Conservation (phyloP, 768 basidiomycete genomes). For the Paxillus rubicundulus region DNA sequence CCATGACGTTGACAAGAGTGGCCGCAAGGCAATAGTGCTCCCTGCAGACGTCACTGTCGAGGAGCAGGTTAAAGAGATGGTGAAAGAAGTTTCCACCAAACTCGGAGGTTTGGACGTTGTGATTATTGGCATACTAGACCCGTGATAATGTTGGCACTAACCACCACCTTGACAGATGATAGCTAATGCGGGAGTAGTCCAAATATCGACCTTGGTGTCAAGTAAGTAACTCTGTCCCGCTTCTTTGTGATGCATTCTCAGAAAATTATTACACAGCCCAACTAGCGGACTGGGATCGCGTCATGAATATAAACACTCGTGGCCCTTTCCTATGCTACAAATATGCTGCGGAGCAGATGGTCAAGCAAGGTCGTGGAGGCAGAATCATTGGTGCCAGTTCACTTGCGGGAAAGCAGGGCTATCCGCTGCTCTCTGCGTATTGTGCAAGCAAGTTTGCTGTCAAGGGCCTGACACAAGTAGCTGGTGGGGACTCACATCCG, state of each 20-base stretch:
- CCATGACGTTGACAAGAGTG: conserved; percentile 28
- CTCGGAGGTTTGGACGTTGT: conserved; percentile 50
- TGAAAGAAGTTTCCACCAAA: conserved; percentile 27
- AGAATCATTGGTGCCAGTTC: conserved; percentile 35
- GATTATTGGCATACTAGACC: conserved; percentile 8
- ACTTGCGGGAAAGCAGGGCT: conserved; percentile 29
- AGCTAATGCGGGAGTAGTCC: conserved; percentile 22
- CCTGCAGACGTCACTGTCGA: conserved; percentile 43
- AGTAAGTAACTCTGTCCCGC: neutral
- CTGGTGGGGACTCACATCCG: conserved; percentile 22
- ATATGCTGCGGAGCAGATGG: conserved; percentile 38
- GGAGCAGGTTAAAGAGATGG: conserved; percentile 39
- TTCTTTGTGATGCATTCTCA: neutral
- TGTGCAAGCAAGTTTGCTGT: conserved; percentile 35
- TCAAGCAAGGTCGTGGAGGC: conserved; percentile 38
- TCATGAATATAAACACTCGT: conserved; percentile 38
- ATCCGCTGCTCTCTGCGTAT: conserved; percentile 1
- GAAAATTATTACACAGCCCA: conserved; percentile 22
- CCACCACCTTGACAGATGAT: conserved; percentile 18
- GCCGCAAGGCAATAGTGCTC: conserved; percentile 24
- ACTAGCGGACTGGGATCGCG: conserved; percentile 39
- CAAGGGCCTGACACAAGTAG: conserved; percentile 37
- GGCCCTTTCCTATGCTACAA: conserved; percentile 40
- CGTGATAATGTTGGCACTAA: neutral
- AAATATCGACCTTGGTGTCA: neutral